A percentile compares a stretch with the other conserved stretches of the same genome.
Evolutionary conservation across 2,329 filamentous ascomycete genomes (phyloP).

Genomic region (Lecanosticta acicola): DNA sequence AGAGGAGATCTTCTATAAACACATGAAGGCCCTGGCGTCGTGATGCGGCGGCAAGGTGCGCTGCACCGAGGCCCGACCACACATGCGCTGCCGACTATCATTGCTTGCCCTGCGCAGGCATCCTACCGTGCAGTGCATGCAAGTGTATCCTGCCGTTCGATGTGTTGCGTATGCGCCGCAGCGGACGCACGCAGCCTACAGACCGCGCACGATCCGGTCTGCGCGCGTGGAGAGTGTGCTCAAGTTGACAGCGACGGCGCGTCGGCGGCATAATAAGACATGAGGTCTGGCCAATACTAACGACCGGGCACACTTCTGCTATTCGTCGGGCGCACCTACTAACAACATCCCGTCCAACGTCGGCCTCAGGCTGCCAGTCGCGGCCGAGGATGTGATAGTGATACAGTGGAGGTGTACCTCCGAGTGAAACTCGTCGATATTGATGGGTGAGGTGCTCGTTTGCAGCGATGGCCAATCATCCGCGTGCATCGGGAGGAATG

Average conservation of each 20-base stretch:
- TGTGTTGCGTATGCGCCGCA: conserved; percentile 10
- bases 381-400: too few relatives aligned
- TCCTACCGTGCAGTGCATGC: not conserved
- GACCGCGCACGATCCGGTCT: conserved; percentile 12
- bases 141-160: conserved; percentile 2
- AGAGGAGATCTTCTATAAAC: conserved; percentile 2
- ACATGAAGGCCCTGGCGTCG: conserved; percentile 13
- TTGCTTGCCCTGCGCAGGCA: not conserved
- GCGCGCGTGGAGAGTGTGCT: conserved; percentile 14
- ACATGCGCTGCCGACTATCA: not conserved
- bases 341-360: too few relatives aligned
- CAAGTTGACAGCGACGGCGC: too few relatives aligned
- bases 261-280: not conserved
- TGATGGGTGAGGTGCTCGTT: conserved; percentile 13
- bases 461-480: conserved; percentile 18
- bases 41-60: conserved; percentile 9
- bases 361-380: too few relatives aligned
- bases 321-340: too few relatives aligned
- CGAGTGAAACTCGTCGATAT: conserved; percentile 13
- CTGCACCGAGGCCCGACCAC: not conserved
- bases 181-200: conserved; percentile 19
- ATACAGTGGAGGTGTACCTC: conserved; percentile 12
- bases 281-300: conserved; percentile 9
- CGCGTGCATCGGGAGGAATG: not conserved
- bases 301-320: too few relatives aligned